These are phyloP conservation scores for Endogone sp. DNA, from an alignment of 192 early-diverging fungal species.

Conservation along the genomic window DNA sequence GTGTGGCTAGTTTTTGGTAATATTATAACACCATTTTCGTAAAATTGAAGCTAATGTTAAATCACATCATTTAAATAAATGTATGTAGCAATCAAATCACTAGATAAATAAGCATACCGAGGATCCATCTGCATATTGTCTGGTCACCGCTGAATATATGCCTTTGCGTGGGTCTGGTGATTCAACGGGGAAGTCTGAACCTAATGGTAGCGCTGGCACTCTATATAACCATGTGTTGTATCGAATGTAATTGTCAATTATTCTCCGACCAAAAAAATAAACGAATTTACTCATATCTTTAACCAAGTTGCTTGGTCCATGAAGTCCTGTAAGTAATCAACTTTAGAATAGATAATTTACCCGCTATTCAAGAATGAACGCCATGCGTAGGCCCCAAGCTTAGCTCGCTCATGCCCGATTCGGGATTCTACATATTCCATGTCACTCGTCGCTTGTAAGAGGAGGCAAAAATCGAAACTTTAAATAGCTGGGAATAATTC, in stretches of 20 bases:
- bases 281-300: slow-evolving; percentile 1
- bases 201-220: slow-evolving; percentile 33
- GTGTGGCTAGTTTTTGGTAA: slow-evolving; percentile 26
- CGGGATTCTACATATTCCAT: slow-evolving; percentile 46
- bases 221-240: slow-evolving; percentile 4
- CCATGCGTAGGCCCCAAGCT: slow-evolving; percentile 50
- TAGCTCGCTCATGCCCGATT: slow-evolving; percentile 36
- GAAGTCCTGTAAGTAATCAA: too few species aligned
- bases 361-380: slow-evolving; percentile 33
- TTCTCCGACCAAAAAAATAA: too few species aligned
- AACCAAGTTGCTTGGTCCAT: too few species aligned
- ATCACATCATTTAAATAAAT: too few species aligned
- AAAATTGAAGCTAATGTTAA: too few species aligned
- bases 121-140: slow-evolving; percentile 32
- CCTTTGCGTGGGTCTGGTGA: slow-evolving; percentile 45
- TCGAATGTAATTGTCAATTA: too few species aligned
- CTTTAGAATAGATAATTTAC: slow-evolving; percentile 4
- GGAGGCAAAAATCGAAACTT: background rate
- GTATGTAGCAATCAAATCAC: too few species aligned
- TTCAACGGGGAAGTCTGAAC: slow-evolving; percentile 57
- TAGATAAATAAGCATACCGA: slow-evolving; percentile 29
- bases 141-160: slow-evolving; percentile 52
- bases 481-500: too few species aligned
- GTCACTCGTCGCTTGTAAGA: slow-evolving; percentile 42
- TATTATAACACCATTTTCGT: too few species aligned